Conservation (phyloP, 1,139 yeast genomes). For the Nakaseomyces uthaithaninus region DNA sequence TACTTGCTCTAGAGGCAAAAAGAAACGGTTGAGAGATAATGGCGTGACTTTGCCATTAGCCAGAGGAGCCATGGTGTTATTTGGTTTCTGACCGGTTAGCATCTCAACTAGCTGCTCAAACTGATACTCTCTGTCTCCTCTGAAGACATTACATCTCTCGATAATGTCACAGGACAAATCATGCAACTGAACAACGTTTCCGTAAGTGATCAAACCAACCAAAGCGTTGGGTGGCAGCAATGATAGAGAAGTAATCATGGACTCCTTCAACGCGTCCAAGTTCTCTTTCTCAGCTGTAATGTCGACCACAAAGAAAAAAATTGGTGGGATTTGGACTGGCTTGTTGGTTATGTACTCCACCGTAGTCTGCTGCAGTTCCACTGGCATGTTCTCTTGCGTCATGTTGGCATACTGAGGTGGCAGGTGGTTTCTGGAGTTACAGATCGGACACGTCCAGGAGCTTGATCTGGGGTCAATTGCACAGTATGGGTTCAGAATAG, state of each 20-base stretch:
- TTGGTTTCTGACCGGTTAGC: slow-evolving; percentile 45
- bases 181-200: slow-evolving; percentile 91
- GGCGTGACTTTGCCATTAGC: slow-evolving; percentile 33
- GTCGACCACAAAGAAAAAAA: slow-evolving; percentile 84
- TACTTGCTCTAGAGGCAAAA: slow-evolving; percentile 76
- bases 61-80: slow-evolving; percentile 13
- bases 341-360: slow-evolving; percentile 85
- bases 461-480: slow-evolving; percentile 74
- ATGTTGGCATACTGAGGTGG: slow-evolving; percentile 87
- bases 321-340: slow-evolving; percentile 92
- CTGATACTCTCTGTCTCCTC: slow-evolving; percentile 85
- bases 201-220: slow-evolving; percentile 86
- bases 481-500: slow-evolving; percentile 82
- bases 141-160: slow-evolving; percentile 76
- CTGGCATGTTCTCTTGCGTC: slow-evolving; percentile 75
- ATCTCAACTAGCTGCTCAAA: slow-evolving; percentile 67
- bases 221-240: slow-evolving; percentile 89
- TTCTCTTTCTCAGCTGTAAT: slow-evolving; percentile 93
- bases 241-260: slow-evolving; percentile 71
- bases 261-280: slow-evolving; percentile 79
- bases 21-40: slow-evolving; percentile 55
- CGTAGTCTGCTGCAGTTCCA: slow-evolving; percentile 81
- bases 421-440: slow-evolving; percentile 74
- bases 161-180: slow-evolving; percentile 77
- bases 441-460: slow-evolving; percentile 86